Percentiles rank a stretch among this genome's conserved stretches.
phyloP scores from a whole-genome alignment of 805 yeast genomes.

The Suhomyces kilbournensis region DNA sequence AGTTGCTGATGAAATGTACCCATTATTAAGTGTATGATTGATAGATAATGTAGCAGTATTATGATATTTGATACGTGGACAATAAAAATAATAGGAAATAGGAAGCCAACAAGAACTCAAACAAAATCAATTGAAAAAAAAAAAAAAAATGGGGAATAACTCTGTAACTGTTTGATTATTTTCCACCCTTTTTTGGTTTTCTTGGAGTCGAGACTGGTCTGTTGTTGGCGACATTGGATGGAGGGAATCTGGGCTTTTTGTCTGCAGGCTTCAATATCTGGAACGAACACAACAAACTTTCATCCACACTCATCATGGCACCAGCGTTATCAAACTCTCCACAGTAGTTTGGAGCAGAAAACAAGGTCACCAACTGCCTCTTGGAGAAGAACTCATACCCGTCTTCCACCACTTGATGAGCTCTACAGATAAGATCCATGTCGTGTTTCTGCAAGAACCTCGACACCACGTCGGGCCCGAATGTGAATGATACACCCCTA shows the following conservation, averaged over 20 bases:
- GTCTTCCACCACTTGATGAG: slow-evolving; percentile 98
- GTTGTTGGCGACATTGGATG: slow-evolving; percentile 39
- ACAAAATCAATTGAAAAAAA: not conserved
- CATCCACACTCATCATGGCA: slow-evolving; percentile 99
- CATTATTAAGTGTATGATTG: not conserved
- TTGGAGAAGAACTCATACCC: slow-evolving; percentile 97
- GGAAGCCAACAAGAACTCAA: not conserved
- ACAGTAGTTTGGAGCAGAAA: slow-evolving; percentile 97
- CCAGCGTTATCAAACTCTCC: slow-evolving; percentile 99
- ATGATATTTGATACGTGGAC: not conserved
- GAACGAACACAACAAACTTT: slow-evolving; percentile 91
- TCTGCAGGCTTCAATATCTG: slow-evolving; percentile 97
- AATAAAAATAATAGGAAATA: not conserved
- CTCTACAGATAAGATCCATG: slow-evolving; percentile 96
- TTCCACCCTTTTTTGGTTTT: slow-evolving; percentile 50
- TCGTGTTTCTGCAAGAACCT: slow-evolving; percentile 95
- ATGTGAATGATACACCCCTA: slow-evolving; percentile 98
- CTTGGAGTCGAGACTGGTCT: slow-evolving; percentile 61
- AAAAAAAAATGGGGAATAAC: not conserved
- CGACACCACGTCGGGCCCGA: slow-evolving; percentile 98
- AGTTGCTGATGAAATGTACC: not conserved
- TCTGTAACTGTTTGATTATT: slow-evolving; percentile 22
- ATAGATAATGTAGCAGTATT: not conserved
- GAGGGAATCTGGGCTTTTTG: slow-evolving; percentile 73
- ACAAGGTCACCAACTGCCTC: slow-evolving; percentile 91